These are phyloP conservation scores for Striga asiatica DNA, from an alignment of 257 asterid species.

Conservation along the genomic window DNA sequence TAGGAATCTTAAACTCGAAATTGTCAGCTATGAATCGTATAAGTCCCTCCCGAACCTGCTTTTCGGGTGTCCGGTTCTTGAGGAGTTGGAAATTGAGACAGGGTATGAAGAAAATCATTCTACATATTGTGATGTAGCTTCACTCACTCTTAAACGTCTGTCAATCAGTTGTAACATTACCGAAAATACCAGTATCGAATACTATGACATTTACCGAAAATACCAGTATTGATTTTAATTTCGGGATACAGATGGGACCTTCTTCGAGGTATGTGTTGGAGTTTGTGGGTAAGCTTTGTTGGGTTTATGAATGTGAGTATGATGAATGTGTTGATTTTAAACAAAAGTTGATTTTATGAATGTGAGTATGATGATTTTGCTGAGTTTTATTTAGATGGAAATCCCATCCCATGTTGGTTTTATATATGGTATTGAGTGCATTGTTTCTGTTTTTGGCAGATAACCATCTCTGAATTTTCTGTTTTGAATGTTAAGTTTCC, in stretches of 20 bases:
- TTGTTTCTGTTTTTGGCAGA: background rate
- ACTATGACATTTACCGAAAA: background rate
- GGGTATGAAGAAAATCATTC: background rate
- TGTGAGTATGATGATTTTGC: background rate
- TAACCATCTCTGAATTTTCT: background rate
- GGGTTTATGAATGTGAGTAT: too few relatives aligned
- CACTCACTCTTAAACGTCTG: too few relatives aligned
- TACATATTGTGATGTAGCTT: background rate
- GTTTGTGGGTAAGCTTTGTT: too few relatives aligned
- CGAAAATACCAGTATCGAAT: too few relatives aligned
- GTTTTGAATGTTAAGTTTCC: background rate
- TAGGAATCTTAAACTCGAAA: too few relatives aligned
- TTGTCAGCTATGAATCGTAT: too few relatives aligned
- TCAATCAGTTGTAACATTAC: too few relatives aligned
- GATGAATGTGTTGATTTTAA: too few relatives aligned
- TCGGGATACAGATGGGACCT: background rate
- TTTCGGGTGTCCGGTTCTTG: too few relatives aligned
- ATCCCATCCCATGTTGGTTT: background rate
- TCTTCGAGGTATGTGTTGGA: background rate
- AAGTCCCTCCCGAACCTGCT: too few relatives aligned
- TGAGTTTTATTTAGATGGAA: background rate
- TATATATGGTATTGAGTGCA: background rate
- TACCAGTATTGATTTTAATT: background rate
- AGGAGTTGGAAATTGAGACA: too few relatives aligned
- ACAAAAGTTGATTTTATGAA: background rate